Evolutionary conservation across 495 filamentous ascomycete genomes (phyloP), one percentile per base, ranked within the genome.

Genomic region (Viridothelium virens): DNA sequence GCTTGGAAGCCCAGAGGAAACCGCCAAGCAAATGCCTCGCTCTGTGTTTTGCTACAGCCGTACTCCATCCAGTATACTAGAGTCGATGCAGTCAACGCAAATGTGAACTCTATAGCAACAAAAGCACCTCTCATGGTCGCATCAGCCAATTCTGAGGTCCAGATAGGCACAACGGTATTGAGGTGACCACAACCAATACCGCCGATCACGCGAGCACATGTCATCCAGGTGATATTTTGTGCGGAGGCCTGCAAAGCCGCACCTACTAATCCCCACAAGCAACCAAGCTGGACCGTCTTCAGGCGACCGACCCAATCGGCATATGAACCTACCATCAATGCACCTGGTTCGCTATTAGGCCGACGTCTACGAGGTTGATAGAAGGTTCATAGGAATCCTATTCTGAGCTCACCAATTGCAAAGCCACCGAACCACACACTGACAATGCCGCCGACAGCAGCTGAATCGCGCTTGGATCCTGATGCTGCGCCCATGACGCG

Each of bases 1-100:
- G 88, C 87, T 70, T 89, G 87, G 75, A 89, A 89, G 0, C 81
- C 87, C 67, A 89, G 83, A 0, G 86, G 87, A 69, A 89, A 87
- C 36, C 87, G 77, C 87, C 87, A 89, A 7, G 61, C 61, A 37
- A 67, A 73, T 33, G 64, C 61, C 25, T 70, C 38, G 14, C 36
- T 37, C 16, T 67, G 61, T 33, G 70, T 70, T 48, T 48, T 65
- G 14, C 44, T 56, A 44, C 61, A 67, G 38, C 56, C 65, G 31
- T 67, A 67, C 37, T 67, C 65, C 65, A 67, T 65, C 65, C 65
- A 67, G 41, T 67, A 66, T 9, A 61, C 64, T 25, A 66, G 11
- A 16, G 48, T 66, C 34, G 38, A 39, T 18, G 38, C 66, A 62
- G 37, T 39, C 37, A 66, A 34, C 6, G 61, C 61, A n/a, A 88